Base-by-base conservation (phyloP, 345 rosid genomes). In the Populus simonii region DNA sequence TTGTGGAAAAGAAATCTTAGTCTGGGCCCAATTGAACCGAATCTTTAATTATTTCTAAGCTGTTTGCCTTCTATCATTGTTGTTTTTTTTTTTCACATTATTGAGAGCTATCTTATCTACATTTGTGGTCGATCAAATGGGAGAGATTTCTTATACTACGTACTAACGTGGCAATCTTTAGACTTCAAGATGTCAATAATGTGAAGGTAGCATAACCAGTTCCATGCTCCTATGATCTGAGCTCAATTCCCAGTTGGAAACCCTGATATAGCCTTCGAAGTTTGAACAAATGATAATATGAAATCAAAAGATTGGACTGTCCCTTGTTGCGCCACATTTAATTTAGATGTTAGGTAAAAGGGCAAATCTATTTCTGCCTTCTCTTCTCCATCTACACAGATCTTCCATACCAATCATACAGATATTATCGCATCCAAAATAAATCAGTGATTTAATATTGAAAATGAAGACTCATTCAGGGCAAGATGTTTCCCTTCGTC, bases 321-420 rank as follows among this genome's bases (percentile, higher is more conserved):
- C 74, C 63, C 29, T 71, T 51, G 35, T 61, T 11, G 18, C 41
- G 77, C 4, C 41, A 39, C 66, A 74, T 82, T 75, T 38, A 39
- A 36, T 66, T 74, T 59, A 29, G 75, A 72, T 67, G 80, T 83
- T 83, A 73, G 80, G 85, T 79, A 20, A 73, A 73, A 67, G 75
- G 80, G 38, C 76, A 57, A 18, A 47, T 82, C 85, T 68, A n/a
- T 20, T 16, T 35, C 27, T 33, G 17, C 71, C 63, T 47, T 62
- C 45, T 2, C 23, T 66, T 66, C 29, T 23, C 47, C 70, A 35
- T 57, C 55, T 43, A 11, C 49, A 33, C 59, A 3, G 59, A 20
- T 47, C 61, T 45, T 43, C 66, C 62, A 59, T 68, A 29, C 71
- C 38, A 49, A n/a, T 61, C 74, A 61, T 20, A 8, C 17, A 39